Percentiles rank a stretch among this genome's conserved stretches.
These are phyloP conservation scores for Trypanosoma conorhini DNA, from an alignment of 208 protist species.

Conservation along the genomic window DNA sequence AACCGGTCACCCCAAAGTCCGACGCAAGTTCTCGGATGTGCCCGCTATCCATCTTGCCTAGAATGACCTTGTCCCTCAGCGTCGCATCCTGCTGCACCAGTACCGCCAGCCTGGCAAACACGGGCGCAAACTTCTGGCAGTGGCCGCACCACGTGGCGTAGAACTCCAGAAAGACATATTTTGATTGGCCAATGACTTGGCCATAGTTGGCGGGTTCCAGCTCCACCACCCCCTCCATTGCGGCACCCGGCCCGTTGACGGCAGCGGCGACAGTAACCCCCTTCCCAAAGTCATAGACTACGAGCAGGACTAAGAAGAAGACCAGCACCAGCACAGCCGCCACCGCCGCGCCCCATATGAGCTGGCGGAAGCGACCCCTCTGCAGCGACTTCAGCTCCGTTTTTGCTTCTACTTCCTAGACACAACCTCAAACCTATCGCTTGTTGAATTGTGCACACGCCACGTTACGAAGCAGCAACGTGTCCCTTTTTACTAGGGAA, in stretches of 20 bases:
- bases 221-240: conserved; percentile 35
- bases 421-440: no score
- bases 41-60: background rate
- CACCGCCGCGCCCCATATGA: background rate
- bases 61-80: background rate
- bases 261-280: background rate
- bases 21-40: background rate
- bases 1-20: background rate
- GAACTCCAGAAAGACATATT: conserved; percentile 71
- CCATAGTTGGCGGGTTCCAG: conserved; percentile 38
- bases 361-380: background rate
- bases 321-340: background rate
- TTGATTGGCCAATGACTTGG: conserved; percentile 40
- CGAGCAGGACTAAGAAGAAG: background rate
- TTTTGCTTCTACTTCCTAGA: no score
- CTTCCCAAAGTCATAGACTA: background rate
- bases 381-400: background rate
- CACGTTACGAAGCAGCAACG: no score
- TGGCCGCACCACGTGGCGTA: conserved; percentile 87
- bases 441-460: no score
- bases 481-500: no score
- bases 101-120: background rate
- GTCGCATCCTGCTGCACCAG: background rate
- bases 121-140: conserved; percentile 49
- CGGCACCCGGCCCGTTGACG: background rate